A percentile compares a stretch with the other conserved stretches of the same genome.
Evolutionary conservation across 805 yeast genomes (phyloP).

Genomic region (Myxozyma mucilagina): DNA sequence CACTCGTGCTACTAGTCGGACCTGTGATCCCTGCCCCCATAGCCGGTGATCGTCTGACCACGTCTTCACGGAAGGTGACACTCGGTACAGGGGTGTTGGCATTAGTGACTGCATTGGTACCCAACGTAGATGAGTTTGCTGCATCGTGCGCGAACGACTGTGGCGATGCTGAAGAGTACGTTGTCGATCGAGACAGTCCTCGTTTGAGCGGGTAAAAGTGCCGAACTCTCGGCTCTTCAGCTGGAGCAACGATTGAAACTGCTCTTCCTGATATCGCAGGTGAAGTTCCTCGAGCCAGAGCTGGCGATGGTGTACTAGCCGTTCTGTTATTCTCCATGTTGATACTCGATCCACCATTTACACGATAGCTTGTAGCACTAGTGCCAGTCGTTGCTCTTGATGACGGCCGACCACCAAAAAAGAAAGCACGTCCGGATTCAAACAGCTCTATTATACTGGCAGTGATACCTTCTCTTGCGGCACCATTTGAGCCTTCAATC

Average conservation of each 20-base stretch:
- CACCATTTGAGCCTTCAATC: background rate
- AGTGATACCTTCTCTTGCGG: background rate
- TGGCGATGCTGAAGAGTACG: slow-evolving; percentile 23
- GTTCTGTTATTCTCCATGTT: slow-evolving; percentile 5
- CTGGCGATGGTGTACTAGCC: background rate
- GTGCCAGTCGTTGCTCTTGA: slow-evolving; percentile 30
- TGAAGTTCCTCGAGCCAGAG: background rate
- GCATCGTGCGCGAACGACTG: slow-evolving; percentile 5
- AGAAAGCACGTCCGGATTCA: slow-evolving; percentile 11
- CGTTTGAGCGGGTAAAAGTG: slow-evolving; percentile 29
- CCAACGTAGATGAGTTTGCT: background rate
- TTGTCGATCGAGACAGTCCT: slow-evolving; percentile 23
- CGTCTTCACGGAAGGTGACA: slow-evolving; percentile 24
- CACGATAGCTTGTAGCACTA: slow-evolving; percentile 27
- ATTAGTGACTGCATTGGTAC: background rate
- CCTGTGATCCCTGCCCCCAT: background rate
- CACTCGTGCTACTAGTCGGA: background rate
- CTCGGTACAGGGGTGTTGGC: slow-evolving; percentile 24
- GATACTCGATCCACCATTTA: slow-evolving; percentile 13
- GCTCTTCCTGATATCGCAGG: background rate
- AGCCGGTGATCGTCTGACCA: slow-evolving; percentile 11
- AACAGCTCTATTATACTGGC: slow-evolving; percentile 6
- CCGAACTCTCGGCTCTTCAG: slow-evolving; percentile 17
- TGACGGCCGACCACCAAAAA: slow-evolving; percentile 18
- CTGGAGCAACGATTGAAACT: background rate